phyloP scores from a whole-genome alignment of 1,139 yeast genomes.

The Pichia sp. region DNA sequence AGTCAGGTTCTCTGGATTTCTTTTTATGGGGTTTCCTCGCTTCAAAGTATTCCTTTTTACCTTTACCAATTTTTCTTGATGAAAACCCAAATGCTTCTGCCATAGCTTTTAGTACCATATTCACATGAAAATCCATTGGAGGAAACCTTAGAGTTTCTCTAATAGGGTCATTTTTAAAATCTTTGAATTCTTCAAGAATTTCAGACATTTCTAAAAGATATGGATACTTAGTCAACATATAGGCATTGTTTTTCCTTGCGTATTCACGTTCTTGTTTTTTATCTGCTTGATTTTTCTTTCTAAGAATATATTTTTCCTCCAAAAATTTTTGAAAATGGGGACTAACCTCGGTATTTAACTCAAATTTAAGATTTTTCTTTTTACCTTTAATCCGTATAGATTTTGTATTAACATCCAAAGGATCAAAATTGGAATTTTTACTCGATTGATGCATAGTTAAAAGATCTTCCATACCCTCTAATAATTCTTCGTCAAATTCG shows the following conservation, averaged over 20 bases:
- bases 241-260: constrained; percentile 31
- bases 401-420: constrained; percentile 33
- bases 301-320: constrained; percentile 45
- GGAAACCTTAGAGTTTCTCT: constrained; percentile 66
- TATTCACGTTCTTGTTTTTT: constrained; percentile 28
- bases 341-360: constrained; percentile 15
- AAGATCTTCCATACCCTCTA: constrained; percentile 39
- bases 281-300: constrained; percentile 26
- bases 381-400: constrained; percentile 46
- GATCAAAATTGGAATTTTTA: constrained; percentile 22
- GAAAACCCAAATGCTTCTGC: constrained; percentile 56
- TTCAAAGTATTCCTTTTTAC: constrained; percentile 46
- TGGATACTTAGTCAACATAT: constrained; percentile 60
- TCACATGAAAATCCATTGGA: constrained; percentile 79
- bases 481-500: constrained; percentile 39
- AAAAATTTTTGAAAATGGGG: constrained; percentile 38
- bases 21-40: constrained; percentile 53
- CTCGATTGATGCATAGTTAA: constrained; percentile 40
- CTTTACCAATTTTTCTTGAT: constrained; percentile 48
- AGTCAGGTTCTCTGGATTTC: constrained; percentile 46
- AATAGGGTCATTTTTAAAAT: constrained; percentile 44
- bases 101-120: constrained; percentile 55
- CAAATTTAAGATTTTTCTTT: constrained; percentile 45
- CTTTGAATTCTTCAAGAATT: constrained; percentile 59
- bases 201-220: constrained; percentile 60